A percentile compares a stretch with the other conserved stretches of the same genome.
Conservation (phyloP, 352 stramenopile genomes). For the Phytophthora agathidicida region DNA sequence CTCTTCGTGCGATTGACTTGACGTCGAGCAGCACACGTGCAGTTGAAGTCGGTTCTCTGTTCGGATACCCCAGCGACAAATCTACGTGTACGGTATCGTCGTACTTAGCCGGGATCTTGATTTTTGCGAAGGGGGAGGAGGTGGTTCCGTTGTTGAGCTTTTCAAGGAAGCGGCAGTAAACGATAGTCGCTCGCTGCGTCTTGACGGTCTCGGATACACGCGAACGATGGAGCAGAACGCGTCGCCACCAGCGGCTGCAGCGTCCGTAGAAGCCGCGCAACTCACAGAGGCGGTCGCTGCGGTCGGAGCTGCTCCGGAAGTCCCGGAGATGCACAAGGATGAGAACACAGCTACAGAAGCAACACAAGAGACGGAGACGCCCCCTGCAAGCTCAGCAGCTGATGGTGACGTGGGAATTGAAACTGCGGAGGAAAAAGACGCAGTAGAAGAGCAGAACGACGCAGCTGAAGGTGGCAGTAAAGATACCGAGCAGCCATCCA, state of each 20-base stretch:
- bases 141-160: slow-evolving; percentile 34
- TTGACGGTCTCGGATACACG: not conserved
- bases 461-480: not conserved
- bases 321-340: not conserved
- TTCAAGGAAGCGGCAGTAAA: slow-evolving; percentile 24
- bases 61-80: slow-evolving; percentile 17
- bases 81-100: slow-evolving; percentile 16
- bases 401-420: not conserved
- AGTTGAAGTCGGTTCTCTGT: slow-evolving; percentile 15
- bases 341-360: slow-evolving; percentile 9
- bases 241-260: not conserved
- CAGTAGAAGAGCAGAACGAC: slow-evolving; percentile 10
- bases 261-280: not conserved
- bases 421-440: not conserved
- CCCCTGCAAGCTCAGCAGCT: not conserved
- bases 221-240: slow-evolving; percentile 31
- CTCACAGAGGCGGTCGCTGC: not conserved
- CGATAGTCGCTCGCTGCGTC: not conserved
- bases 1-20: no score
- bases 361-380: not conserved
- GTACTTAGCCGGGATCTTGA: slow-evolving; percentile 31
- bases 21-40: no score
- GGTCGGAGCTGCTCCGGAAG: not conserved
- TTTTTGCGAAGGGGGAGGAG: slow-evolving; percentile 14
- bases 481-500: slow-evolving; percentile 5